Conservation (phyloP, 139 green algal species). For the Gonium pectorale region DNA sequence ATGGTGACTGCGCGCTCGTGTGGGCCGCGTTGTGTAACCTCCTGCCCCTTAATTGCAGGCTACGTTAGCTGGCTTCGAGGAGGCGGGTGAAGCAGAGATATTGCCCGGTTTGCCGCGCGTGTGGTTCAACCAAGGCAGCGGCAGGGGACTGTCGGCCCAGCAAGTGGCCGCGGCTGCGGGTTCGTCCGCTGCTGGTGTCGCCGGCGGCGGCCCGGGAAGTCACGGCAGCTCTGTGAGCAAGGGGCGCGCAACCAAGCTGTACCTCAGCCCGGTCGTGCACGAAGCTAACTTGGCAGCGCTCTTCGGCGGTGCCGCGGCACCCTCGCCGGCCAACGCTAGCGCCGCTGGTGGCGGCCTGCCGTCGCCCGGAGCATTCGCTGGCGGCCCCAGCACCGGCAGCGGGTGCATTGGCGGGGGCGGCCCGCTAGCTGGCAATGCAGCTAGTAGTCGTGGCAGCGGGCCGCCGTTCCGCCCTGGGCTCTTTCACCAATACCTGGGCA, state of each 20-base stretch:
- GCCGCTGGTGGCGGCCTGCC: neutral
- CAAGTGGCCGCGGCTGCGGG: neutral
- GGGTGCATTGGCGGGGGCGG: neutral
- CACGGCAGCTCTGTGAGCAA: neutral
- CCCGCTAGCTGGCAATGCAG: too few species aligned
- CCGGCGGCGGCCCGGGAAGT: neutral
- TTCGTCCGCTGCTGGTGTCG: neutral
- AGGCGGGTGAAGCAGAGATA: neutral
- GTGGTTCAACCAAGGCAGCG: neutral
- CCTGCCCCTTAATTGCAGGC: too few species aligned
- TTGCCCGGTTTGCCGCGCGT: slow-evolving; percentile 15
- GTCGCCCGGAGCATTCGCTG: neutral
- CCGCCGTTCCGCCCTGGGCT: too few species aligned
- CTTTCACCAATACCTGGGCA: too few species aligned
- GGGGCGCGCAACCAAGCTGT: neutral
- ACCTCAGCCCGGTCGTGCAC: slow-evolving; percentile 5
- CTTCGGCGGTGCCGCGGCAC: neutral
- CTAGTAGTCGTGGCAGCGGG: too few species aligned
- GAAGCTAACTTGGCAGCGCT: slow-evolving; percentile 35
- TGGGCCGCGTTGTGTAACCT: too few species aligned
- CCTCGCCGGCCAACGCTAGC: neutral
- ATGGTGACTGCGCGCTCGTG: too few species aligned
- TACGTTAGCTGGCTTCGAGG: slow-evolving; percentile 18
- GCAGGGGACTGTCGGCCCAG: neutral
- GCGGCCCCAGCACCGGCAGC: neutral